Percentiles rank a stretch among this genome's conserved stretches.
Evolutionary conservation across 495 filamentous ascomycete genomes (phyloP).

Genomic region (Daldinia grandis): DNA sequence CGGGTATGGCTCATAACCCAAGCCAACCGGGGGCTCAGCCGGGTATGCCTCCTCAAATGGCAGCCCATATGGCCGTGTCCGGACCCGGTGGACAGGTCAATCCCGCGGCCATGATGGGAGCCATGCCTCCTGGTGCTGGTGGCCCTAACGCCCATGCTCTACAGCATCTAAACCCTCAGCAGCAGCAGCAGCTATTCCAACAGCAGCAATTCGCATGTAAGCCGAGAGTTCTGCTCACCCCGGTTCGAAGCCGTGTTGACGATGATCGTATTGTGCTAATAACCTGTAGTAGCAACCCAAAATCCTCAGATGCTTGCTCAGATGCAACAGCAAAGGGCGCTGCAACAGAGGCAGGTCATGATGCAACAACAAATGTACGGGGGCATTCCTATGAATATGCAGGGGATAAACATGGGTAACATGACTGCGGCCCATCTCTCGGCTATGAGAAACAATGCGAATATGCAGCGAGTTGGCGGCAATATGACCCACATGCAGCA

Average conservation of each 20-base stretch:
- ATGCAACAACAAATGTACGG: constrained; percentile 57
- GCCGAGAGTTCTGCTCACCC: not conserved
- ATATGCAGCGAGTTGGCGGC: constrained; percentile 48
- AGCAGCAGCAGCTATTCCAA: constrained; percentile 66
- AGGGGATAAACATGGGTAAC: constrained; percentile 44
- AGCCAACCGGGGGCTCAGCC: constrained; percentile 73
- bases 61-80: constrained; percentile 83
- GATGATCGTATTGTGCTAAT: constrained; percentile 21
- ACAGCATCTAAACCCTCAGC: constrained; percentile 77
- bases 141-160: constrained; percentile 80
- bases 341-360: constrained; percentile 49
- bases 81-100: constrained; percentile 81
- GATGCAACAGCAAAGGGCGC: constrained; percentile 57
- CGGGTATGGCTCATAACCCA: constrained; percentile 64
- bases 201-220: constrained; percentile 50
- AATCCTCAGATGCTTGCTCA: constrained; percentile 62
- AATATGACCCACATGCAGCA: constrained; percentile 55
- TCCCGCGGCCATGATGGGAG: constrained; percentile 78
- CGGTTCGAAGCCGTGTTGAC: not conserved
- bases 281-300: constrained; percentile 52
- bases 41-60: constrained; percentile 74
- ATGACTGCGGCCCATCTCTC: constrained; percentile 65
- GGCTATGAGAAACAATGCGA: constrained; percentile 58
- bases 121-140: constrained; percentile 77
- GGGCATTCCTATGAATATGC: constrained; percentile 66